Base-by-base conservation (phyloP, 2,329 filamentous ascomycete species). In the Blastomyces silverae region DNA sequence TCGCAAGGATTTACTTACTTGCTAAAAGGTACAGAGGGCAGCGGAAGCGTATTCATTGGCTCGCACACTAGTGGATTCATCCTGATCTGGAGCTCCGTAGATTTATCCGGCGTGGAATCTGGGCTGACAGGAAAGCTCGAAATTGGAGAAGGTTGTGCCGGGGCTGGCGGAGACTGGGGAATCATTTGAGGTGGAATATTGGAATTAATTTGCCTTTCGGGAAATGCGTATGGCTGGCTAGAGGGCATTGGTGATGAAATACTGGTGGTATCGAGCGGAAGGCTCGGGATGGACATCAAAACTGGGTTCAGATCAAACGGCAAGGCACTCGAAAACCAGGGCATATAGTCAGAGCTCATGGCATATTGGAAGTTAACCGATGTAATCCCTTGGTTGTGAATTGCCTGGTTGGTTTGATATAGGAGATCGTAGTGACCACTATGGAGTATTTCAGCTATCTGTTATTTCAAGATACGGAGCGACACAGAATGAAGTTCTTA, bases 391-490 rank as follows among this genome's bases (percentile, higher is more conserved):
- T 62, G 37, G 39, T 61, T 25, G n/a, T 62, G 63, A 28, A 22
- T 52, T 39, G 42, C 1, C 8, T 71, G 70, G 68, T 84, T 83
- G 37, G 82, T 80, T 73, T 86, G 87, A 80, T 99, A 99, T 44
- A 97, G 83, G 67, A 99, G 87, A 76, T 97, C 94, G 76, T 97
- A 99, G 77, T 97, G 94, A 66, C 91, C 91, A 53, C 85, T 87
- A 68, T 25, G 61, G 55, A 59, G 22, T 39, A 31, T 66, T 73
- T 69, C 77, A 72, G 62, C 28, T 37, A 52, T 55, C 10, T 58
- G 44, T 31, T 44, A 37, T 25, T 34, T 25, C 61, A 25, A 42
- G 55, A 65, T 48, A 56, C 31, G 50, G 62, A 57, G 31, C 50
- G 37, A 37, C 5, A 28, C 8, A 13, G 56, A 31, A 3, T 11